Evolutionary conservation across 1,284 basidiomycete genomes (phyloP).

Genomic region (Meripilus lineatus): DNA sequence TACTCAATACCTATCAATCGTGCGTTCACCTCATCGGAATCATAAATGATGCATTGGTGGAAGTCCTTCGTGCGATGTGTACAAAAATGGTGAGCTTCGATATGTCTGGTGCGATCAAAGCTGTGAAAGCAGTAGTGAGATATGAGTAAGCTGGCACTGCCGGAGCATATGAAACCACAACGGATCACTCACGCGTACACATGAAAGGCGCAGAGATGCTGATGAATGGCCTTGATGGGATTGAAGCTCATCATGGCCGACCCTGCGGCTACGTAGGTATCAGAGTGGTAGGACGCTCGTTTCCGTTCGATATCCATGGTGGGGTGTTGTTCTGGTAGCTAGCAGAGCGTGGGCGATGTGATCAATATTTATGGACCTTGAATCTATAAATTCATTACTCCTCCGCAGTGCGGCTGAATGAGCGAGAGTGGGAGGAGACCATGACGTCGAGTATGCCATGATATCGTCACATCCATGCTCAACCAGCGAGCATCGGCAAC

Average conservation of each 20-base stretch:
- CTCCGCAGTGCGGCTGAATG: too few relatives aligned
- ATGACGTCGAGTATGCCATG: conserved; percentile 3
- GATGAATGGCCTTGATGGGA: conserved; percentile 42
- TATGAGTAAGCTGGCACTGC: neutral
- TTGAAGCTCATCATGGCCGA: conserved; percentile 39
- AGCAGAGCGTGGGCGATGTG: neutral
- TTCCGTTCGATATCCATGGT: conserved; percentile 25
- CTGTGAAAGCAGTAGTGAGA: conserved; percentile 18
- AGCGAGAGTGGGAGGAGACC: conserved; percentile 1
- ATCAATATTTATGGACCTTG: neutral
- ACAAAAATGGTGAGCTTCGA: conserved; percentile 41
- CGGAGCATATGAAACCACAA: neutral
- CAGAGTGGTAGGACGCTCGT: conserved; percentile 22
- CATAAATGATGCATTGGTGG: conserved; percentile 38
- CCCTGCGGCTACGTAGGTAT: conserved; percentile 28
- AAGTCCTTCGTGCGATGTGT: conserved; percentile 30
- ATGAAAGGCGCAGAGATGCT: conserved; percentile 45
- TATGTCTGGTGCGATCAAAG: conserved; percentile 32
- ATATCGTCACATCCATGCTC: too few relatives aligned
- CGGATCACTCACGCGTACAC: conserved; percentile 26
- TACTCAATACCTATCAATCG: conserved; percentile 51
- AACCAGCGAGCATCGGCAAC: too few relatives aligned
- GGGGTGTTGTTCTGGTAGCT: too few relatives aligned
- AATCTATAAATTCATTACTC: too few relatives aligned
- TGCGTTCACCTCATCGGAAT: conserved; percentile 39